Percentiles rank a stretch among this genome's conserved stretches.
Evolutionary conservation across 2,329 filamentous ascomycete genomes (phyloP).

Genomic region (Cladosporium sp.): DNA sequence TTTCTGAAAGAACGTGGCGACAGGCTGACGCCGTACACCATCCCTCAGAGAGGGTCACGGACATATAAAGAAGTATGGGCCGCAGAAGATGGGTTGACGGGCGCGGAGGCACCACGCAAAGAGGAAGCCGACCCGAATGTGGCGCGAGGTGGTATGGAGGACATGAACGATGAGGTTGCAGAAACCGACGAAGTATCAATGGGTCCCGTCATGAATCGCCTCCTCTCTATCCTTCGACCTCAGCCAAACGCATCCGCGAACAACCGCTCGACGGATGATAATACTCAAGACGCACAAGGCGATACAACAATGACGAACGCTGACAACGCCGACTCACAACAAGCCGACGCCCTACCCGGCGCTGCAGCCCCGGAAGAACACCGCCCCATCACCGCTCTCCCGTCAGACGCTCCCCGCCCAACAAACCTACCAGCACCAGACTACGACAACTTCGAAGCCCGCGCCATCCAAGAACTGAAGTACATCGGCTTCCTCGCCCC

Average conservation of each 20-base stretch:
- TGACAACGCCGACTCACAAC: slow-evolving; percentile 37
- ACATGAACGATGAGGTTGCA: slow-evolving; percentile 76
- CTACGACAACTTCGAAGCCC: slow-evolving; percentile 80
- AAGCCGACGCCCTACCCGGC: slow-evolving; percentile 23
- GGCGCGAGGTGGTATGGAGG: slow-evolving; percentile 75
- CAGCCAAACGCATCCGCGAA: slow-evolving; percentile 47
- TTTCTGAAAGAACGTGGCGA: slow-evolving; percentile 86
- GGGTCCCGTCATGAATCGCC: slow-evolving; percentile 74
- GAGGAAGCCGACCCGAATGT: slow-evolving; percentile 67
- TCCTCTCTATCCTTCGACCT: slow-evolving; percentile 75
- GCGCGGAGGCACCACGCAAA: slow-evolving; percentile 62
- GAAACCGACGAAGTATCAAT: slow-evolving; percentile 86
- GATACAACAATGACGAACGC: slow-evolving; percentile 37
- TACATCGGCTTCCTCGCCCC: slow-evolving; percentile 73
- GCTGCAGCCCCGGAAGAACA: slow-evolving; percentile 30
- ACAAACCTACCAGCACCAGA: slow-evolving; percentile 55
- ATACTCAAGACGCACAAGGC: slow-evolving; percentile 36
- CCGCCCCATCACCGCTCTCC: slow-evolving; percentile 67
- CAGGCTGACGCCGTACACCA: slow-evolving; percentile 72
- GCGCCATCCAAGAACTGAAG: slow-evolving; percentile 81
- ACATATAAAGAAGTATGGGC: slow-evolving; percentile 90
- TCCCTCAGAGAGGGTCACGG: slow-evolving; percentile 75
- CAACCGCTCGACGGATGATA: slow-evolving; percentile 43
- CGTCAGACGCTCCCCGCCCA: slow-evolving; percentile 31
- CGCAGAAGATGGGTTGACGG: slow-evolving; percentile 80